Evolutionary conservation across 805 yeast species (phyloP).

Genomic region (Ogataea ganodermae): DNA sequence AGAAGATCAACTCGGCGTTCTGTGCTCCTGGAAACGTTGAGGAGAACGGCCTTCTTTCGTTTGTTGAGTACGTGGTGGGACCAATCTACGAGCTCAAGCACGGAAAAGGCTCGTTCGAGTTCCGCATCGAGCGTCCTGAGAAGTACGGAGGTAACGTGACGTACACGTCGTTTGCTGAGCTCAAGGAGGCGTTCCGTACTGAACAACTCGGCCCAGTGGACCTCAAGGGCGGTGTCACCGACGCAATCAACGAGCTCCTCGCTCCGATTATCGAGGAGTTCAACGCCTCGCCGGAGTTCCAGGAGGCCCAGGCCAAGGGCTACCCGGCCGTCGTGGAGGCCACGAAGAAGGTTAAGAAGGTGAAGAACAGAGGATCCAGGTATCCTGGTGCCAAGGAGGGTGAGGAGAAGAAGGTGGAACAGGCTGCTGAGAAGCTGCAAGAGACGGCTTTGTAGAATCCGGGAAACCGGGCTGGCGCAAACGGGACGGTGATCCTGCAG

Average conservation of each 20-base stretch:
- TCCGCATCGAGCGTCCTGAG: constrained; percentile 88
- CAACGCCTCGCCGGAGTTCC: constrained; percentile 64
- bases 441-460: constrained; percentile 30
- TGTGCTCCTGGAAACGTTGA: constrained; percentile 94
- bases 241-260: constrained; percentile 74
- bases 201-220: constrained; percentile 89
- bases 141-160: constrained; percentile 93
- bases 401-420: constrained; percentile 31
- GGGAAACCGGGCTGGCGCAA: no score
- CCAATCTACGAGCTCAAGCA: constrained; percentile 82
- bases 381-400: constrained; percentile 67
- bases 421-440: constrained; percentile 41
- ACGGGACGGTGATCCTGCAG: neutral
- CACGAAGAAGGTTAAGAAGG: constrained; percentile 69
- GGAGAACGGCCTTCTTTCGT: constrained; percentile 87
- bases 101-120: constrained; percentile 59
- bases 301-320: constrained; percentile 72
- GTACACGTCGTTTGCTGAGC: constrained; percentile 63
- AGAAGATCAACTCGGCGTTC: constrained; percentile 89
- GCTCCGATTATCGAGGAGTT: constrained; percentile 82
- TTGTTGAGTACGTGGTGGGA: constrained; percentile 77
- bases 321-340: constrained; percentile 74
- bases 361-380: constrained; percentile 85
- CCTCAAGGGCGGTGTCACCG: constrained; percentile 88
- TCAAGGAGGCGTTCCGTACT: constrained; percentile 70